A percentile compares a stretch with the other conserved stretches of the same genome.
These are phyloP conservation scores for Pseudogymnoascus sp. DNA, from an alignment of 2,329 filamentous ascomycete species.

Conservation along the genomic window DNA sequence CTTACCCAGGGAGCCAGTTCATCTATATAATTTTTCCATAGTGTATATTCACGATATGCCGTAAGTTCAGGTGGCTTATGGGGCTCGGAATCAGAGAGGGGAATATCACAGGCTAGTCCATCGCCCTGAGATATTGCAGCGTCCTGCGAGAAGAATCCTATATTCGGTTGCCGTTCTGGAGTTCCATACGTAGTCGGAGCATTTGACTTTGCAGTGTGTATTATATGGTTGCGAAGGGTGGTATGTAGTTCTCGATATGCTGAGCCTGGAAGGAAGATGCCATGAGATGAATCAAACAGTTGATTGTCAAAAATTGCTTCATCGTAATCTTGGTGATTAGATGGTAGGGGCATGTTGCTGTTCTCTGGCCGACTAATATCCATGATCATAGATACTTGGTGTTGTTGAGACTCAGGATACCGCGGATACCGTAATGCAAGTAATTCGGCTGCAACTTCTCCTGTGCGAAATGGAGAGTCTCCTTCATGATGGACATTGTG, in stretches of 20 bases:
- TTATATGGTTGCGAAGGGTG: conserved; percentile 37
- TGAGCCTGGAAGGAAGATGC: conserved; percentile 41
- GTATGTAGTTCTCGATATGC: conserved; percentile 41
- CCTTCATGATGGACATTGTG: neutral
- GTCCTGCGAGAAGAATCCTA: conserved; percentile 13
- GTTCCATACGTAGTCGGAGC: conserved; percentile 29
- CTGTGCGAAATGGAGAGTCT: conserved; percentile 6
- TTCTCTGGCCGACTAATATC: neutral
- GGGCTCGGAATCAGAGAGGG: conserved; percentile 15
- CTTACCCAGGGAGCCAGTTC: conserved; percentile 34
- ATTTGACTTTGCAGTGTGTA: conserved; percentile 37
- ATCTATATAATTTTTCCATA: conserved; percentile 38
- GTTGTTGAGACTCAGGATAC: neutral
- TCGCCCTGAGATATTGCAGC: neutral
- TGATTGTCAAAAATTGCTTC: conserved; percentile 8
- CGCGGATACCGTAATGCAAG: conserved; percentile 14
- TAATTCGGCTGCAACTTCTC: conserved; percentile 17
- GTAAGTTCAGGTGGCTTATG: conserved; percentile 24
- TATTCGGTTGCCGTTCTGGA: conserved; percentile 17
- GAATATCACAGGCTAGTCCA: conserved; percentile 10
- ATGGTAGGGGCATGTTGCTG: neutral
- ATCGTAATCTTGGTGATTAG: neutral
- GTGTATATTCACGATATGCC: conserved; percentile 26
- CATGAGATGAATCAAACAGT: conserved; percentile 21
- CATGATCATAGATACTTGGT: neutral